phyloP scores from a whole-genome alignment of 352 stramenopile species.

The Globisporangium megalacanthum region DNA sequence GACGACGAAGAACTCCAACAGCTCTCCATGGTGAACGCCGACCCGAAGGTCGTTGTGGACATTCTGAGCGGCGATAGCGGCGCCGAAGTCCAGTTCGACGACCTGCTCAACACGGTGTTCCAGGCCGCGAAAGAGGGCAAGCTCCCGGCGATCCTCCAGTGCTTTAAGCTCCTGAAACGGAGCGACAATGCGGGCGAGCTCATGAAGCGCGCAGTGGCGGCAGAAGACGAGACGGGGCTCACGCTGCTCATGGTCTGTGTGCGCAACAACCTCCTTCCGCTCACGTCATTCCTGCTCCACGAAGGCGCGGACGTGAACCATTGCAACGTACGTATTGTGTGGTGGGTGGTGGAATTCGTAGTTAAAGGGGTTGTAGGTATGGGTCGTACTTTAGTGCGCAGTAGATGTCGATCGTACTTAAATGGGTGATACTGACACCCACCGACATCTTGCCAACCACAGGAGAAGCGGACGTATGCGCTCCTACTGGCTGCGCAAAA shows the following conservation, averaged over 20 bases:
- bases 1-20: constrained; percentile 77
- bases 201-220: constrained; percentile 41
- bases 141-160: constrained; percentile 41
- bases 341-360: neutral
- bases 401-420: no score
- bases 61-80: constrained; percentile 23
- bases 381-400: no score
- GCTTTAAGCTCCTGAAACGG: constrained; percentile 52
- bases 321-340: constrained; percentile 47
- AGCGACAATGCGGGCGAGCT: constrained; percentile 39
- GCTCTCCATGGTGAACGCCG: constrained; percentile 50
- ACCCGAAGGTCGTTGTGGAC: constrained; percentile 20
- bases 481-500: constrained; percentile 81
- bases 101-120: constrained; percentile 55
- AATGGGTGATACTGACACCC: no score
- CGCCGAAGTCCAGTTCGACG: constrained; percentile 55
- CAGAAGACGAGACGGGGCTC: constrained; percentile 75
- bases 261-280: constrained; percentile 44
- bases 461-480: constrained; percentile 79
- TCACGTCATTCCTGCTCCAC: constrained; percentile 60
- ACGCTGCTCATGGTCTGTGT: constrained; percentile 82
- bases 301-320: constrained; percentile 80
- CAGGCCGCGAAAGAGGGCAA: constrained; percentile 51
- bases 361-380: no score
- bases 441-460: neutral